phyloP scores from a whole-genome alignment of 1,284 basidiomycete genomes.

The Tremellales sp. region DNA sequence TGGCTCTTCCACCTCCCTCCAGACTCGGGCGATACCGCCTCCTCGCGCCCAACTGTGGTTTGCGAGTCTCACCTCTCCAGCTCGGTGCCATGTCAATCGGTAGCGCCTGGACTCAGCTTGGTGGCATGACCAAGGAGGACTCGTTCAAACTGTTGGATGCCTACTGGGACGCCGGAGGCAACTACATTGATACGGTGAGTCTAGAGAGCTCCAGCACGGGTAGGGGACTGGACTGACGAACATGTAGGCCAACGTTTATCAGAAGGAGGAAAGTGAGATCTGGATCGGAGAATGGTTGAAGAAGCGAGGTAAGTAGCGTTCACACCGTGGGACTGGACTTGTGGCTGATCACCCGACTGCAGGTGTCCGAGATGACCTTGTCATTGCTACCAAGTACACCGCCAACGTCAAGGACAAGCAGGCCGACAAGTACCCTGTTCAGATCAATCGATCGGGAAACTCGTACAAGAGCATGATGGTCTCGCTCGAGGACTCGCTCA shows the following conservation, averaged over 20 bases:
- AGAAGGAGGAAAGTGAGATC: conserved; percentile 39
- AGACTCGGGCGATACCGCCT: conserved; percentile 40
- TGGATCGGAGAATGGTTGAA: conserved; percentile 49
- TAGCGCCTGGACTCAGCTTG: not conserved
- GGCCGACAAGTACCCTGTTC: not conserved
- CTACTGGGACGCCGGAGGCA: conserved; percentile 34
- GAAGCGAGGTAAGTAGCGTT: conserved; percentile 7
- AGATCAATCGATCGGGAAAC: conserved; percentile 12
- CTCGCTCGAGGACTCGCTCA: conserved; percentile 34
- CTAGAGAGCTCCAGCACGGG: too few species aligned
- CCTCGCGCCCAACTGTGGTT: conserved; percentile 44
- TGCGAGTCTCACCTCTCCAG: conserved; percentile 5
- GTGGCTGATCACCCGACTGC: not conserved
- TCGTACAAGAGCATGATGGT: conserved; percentile 24
- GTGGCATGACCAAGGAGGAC: conserved; percentile 6
- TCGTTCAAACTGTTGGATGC: conserved; percentile 32
- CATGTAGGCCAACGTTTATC: conserved; percentile 3
- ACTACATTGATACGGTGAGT: conserved; percentile 34
- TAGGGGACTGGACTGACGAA: too few species aligned
- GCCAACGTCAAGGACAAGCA: conserved; percentile 3
- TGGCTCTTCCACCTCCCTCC: conserved; percentile 12
- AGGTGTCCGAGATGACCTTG: conserved; percentile 24
- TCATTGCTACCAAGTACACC: conserved; percentile 26
- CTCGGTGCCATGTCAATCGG: conserved; percentile 8
- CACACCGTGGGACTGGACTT: not conserved